Evolutionary conservation across 805 yeast species (phyloP), one percentile per base, ranked within the genome.

Genomic region (Candida glaebosa): DNA sequence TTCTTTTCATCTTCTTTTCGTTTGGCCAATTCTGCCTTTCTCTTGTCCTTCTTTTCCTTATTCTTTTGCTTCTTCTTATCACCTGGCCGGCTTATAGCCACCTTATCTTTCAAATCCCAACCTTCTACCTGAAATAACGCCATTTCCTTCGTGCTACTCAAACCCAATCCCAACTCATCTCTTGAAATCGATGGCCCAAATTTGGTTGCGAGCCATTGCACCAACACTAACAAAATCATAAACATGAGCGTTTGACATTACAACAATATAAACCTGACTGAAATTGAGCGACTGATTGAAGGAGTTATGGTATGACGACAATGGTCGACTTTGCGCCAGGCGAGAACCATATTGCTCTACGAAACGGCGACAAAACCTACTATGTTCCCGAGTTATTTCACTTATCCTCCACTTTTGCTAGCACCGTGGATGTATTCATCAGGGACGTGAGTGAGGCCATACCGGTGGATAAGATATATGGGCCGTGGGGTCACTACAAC

Each of bases 121-220:
- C 95, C 96, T 39, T 81, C 87, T 16, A 84, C 89, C 57, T 82
- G 75, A 56, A 87, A 87, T 47, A 87, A 69, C 24, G 86, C 76
- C 90, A 83, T 83, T 18, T 41, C 55, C 34, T 31, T 22, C 10
- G 26, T 22, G 6, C 26, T 26, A 26, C 15, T 24, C 18, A 7
- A 35, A 19, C 33, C 14, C 14, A 5, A 19, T 17, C 12, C 22
- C 18, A 37, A 31, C 36, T 31, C 37, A 31, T 35, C 39, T 24
- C 34, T n/a, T 22, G 26, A 22, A 22, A 7, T 22, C 10, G 26
- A 22, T 22, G 10, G 6, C n/a, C n/a, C n/a, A 7, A 22, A 7
- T 22, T 22, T 22, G 31, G 31, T 28, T 28, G 31, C 12, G 31
- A 28, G 31, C 31, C 16, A n/a, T 9, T 14, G 31, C 12, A 16